Conservation (phyloP, 805 yeast species). For the Spathaspora passalidarum region DNA sequence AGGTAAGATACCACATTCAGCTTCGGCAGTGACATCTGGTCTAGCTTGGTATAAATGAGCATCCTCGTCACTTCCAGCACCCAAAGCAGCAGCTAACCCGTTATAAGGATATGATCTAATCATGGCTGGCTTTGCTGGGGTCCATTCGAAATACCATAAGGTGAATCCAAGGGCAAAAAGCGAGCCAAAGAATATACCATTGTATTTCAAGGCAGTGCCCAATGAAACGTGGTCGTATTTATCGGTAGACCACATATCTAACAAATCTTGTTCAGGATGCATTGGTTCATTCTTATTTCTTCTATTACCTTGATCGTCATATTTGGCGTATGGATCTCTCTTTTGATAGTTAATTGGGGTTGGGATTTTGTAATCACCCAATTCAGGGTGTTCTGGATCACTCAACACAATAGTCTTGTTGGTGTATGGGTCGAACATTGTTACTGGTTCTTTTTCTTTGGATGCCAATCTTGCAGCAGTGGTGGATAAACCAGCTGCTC, state of each 20-base stretch:
- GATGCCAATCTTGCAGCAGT: neutral
- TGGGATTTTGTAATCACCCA: conserved; percentile 63
- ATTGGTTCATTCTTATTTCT: conserved; percentile 74
- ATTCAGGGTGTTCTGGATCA: conserved; percentile 41
- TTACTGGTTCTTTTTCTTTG: conserved; percentile 3
- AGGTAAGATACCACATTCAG: conserved; percentile 34
- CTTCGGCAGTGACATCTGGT: conserved; percentile 38
- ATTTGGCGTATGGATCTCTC: conserved; percentile 68
- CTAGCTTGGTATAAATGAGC: conserved; percentile 41
- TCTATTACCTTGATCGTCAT: conserved; percentile 79
- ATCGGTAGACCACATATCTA: conserved; percentile 88
- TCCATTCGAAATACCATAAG: conserved; percentile 46
- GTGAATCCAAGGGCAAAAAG: conserved; percentile 43
- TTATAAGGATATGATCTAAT: conserved; percentile 73
- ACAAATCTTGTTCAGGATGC: conserved; percentile 66
- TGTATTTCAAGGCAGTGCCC: conserved; percentile 56
- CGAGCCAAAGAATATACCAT: conserved; percentile 45
- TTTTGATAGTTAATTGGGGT: conserved; percentile 58
- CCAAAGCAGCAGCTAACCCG: conserved; percentile 73
- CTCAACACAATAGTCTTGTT: conserved; percentile 38
- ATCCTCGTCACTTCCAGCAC: conserved; percentile 53
- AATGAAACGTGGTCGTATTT: conserved; percentile 59
- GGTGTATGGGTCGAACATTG: conserved; percentile 39
- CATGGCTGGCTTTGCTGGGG: conserved; percentile 66
- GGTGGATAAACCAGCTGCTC: neutral